Evolutionary conservation across 2,329 filamentous ascomycete species (phyloP).

Genomic region (Colletotrichum aenigma): DNA sequence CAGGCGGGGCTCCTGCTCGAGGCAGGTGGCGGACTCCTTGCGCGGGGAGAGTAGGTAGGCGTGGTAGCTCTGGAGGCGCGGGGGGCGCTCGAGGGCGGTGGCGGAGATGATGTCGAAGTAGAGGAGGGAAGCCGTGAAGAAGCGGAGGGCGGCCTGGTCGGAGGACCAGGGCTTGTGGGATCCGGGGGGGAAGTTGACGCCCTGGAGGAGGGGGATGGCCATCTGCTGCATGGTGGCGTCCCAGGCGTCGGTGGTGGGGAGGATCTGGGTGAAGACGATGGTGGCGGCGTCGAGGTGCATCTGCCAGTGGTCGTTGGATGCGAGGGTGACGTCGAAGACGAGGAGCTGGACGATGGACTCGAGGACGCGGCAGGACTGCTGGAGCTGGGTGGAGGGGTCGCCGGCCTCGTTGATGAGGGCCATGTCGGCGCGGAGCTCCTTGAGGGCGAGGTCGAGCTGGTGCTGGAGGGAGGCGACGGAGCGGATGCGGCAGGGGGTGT

Average conservation of each 20-base stretch:
- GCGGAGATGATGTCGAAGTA: slow-evolving; percentile 56
- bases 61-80: slow-evolving; percentile 47
- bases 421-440: slow-evolving; percentile 48
- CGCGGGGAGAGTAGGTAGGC: slow-evolving; percentile 38
- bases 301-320: slow-evolving; percentile 52
- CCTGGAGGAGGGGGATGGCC: slow-evolving; percentile 3
- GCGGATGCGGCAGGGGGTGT: slow-evolving; percentile 12
- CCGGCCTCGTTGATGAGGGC: slow-evolving; percentile 35
- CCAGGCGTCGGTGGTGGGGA: slow-evolving; percentile 42
- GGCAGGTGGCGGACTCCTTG: slow-evolving; percentile 11
- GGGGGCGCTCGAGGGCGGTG: slow-evolving; percentile 46
- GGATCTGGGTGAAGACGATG: slow-evolving; percentile 51
- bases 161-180: slow-evolving; percentile 43
- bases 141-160: slow-evolving; percentile 51
- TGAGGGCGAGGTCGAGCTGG: slow-evolving; percentile 49
- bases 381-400: slow-evolving; percentile 29
- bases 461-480: slow-evolving; percentile 39
- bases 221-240: slow-evolving; percentile 33
- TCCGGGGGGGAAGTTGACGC: slow-evolving; percentile 17
- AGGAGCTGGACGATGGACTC: slow-evolving; percentile 58
- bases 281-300: slow-evolving; percentile 55
- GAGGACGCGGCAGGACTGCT: slow-evolving; percentile 44
- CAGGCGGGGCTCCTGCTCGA: slow-evolving; percentile 26
- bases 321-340: slow-evolving; percentile 53
- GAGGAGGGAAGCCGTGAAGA: slow-evolving; percentile 50